phyloP scores from a whole-genome alignment of 352 stramenopile species.

The Pythium sukuiense region DNA sequence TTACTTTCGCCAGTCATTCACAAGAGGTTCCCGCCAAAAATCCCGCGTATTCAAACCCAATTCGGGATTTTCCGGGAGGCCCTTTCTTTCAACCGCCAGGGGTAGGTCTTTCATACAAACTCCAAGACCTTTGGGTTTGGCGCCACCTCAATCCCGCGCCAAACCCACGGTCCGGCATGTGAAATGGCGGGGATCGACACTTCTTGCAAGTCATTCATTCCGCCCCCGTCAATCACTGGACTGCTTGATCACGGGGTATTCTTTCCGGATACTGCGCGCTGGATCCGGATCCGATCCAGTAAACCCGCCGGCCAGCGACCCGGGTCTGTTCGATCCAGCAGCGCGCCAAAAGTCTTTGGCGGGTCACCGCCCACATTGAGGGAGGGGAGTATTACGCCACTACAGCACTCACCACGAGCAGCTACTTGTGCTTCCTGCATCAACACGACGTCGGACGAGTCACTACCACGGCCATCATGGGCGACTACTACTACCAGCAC shows the following conservation, averaged over 20 bases:
- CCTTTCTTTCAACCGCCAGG: constrained; percentile 25
- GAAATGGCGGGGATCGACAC: constrained; percentile 30
- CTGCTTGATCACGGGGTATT: not conserved
- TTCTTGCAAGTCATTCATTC: not conserved
- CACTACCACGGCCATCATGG: constrained; percentile 7
- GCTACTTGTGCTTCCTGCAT: not conserved
- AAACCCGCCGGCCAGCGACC: not conserved
- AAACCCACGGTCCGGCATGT: not conserved
- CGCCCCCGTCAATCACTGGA: not conserved
- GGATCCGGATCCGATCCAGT: constrained; percentile 15
- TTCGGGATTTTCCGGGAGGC: constrained; percentile 19
- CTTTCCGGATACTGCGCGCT: not conserved
- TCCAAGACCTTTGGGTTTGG: constrained; percentile 19
- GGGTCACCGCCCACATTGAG: constrained; percentile 14
- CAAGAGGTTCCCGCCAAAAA: constrained; percentile 28
- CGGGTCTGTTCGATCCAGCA: constrained; percentile 1
- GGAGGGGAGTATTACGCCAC: not conserved
- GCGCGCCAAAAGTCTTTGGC: constrained; percentile 30
- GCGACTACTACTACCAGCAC: constrained; percentile 18
- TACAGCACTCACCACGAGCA: not conserved
- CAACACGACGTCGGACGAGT: constrained; percentile 1
- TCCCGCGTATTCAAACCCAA: constrained; percentile 24
- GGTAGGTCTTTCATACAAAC: constrained; percentile 26
- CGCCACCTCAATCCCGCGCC: constrained; percentile 10
- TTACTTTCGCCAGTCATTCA: not conserved